These are phyloP conservation scores for Desmodesmus armatus DNA, from an alignment of 139 green algal species.

Conservation along the genomic window DNA sequence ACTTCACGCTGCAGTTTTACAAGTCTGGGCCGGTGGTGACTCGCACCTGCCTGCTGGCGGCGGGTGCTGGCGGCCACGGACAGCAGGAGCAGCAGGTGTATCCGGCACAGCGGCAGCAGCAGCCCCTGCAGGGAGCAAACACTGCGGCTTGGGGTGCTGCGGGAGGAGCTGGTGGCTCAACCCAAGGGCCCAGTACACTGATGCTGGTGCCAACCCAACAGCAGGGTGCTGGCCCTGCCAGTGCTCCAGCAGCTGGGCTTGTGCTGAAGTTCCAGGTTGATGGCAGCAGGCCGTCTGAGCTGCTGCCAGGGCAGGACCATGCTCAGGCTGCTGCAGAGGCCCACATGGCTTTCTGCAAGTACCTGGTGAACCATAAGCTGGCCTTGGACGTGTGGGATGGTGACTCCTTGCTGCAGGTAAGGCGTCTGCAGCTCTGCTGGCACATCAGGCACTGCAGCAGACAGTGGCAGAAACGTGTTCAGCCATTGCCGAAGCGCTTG, in stretches of 20 bases:
- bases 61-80: neutral
- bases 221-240: neutral
- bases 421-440: neutral
- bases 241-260: constrained; percentile 33
- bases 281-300: constrained; percentile 39
- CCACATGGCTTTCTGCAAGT: constrained; percentile 63
- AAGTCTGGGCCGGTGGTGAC: constrained; percentile 60
- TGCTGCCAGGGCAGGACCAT: constrained; percentile 44
- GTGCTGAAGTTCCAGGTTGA: constrained; percentile 62
- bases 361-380: constrained; percentile 64
- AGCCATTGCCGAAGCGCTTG: neutral
- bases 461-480: neutral
- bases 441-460: neutral
- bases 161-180: neutral
- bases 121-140: neutral
- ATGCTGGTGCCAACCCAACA: no score
- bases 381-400: constrained; percentile 79
- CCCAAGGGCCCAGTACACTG: neutral
- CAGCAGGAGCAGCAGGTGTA: neutral
- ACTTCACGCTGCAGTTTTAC: constrained; percentile 82
- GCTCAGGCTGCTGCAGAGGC: constrained; percentile 52
- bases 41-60: constrained; percentile 1
- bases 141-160: neutral
- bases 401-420: constrained; percentile 71
- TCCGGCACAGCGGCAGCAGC: neutral